Evolutionary conservation across 495 filamentous ascomycete species (phyloP).

Genomic region (Haplographium delicatum): DNA sequence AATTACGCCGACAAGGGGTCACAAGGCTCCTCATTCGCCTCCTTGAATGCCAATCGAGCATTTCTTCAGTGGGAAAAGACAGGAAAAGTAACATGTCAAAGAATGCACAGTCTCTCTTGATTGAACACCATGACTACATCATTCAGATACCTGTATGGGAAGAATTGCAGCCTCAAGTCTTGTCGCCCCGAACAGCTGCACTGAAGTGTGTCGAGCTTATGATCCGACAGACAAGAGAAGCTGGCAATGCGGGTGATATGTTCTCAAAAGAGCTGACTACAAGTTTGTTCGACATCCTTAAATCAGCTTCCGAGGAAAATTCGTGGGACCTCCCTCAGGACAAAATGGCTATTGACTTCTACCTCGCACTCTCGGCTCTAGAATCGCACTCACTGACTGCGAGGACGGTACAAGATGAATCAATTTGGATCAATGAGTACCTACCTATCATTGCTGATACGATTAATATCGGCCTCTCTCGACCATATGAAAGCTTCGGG

Average conservation of each 20-base stretch:
- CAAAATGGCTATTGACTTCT: slow-evolving; percentile 27
- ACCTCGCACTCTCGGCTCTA: slow-evolving; percentile 54
- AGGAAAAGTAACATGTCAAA: slow-evolving; percentile 66
- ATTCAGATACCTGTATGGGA: slow-evolving; percentile 52
- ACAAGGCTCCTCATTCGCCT: slow-evolving; percentile 46
- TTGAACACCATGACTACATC: slow-evolving; percentile 43
- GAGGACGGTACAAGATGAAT: slow-evolving; percentile 24
- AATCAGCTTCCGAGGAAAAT: slow-evolving; percentile 9
- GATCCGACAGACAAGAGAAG: slow-evolving; percentile 45
- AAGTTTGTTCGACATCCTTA: slow-evolving; percentile 46
- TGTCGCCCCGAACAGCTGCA: slow-evolving; percentile 59
- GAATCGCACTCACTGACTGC: slow-evolving; percentile 49
- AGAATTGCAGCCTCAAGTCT: slow-evolving; percentile 37
- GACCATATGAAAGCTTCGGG: slow-evolving; percentile 14
- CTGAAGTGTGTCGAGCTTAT: slow-evolving; percentile 61
- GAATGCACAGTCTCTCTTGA: slow-evolving; percentile 47
- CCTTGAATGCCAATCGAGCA: slow-evolving; percentile 46
- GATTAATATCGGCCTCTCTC: slow-evolving; percentile 11
- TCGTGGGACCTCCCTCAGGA: slow-evolving; percentile 29
- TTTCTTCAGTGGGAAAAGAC: slow-evolving; percentile 51
- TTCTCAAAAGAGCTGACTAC: slow-evolving; percentile 46
- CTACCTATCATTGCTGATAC: slow-evolving; percentile 24
- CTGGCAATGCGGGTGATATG: slow-evolving; percentile 42
- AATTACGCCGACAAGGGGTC: slow-evolving; percentile 44
- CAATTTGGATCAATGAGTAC: slow-evolving; percentile 27